These are phyloP conservation scores for Pseudotulostoma volvatum DNA, from an alignment of 495 filamentous ascomycete species.

Conservation along the genomic window DNA sequence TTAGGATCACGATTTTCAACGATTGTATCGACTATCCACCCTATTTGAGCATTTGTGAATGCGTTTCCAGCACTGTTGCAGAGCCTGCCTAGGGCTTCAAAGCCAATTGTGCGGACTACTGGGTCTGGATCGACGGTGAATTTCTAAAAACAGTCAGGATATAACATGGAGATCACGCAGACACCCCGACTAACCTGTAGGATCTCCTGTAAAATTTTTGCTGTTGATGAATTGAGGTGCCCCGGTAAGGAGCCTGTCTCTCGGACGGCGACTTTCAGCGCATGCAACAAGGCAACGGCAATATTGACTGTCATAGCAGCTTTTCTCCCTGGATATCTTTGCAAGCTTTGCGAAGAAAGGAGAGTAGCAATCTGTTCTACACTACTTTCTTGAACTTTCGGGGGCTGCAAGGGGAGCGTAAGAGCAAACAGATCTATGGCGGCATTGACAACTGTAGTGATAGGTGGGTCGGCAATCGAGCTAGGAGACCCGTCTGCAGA, in stretches of 20 bases:
- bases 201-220: constrained; percentile 76
- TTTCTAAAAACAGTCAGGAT: constrained; percentile 23
- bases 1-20: constrained; percentile 86
- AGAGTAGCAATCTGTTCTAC: constrained; percentile 85
- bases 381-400: constrained; percentile 89
- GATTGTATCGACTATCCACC: constrained; percentile 83
- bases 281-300: constrained; percentile 59
- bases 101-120: constrained; percentile 69
- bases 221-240: constrained; percentile 58
- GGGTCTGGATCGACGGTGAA: constrained; percentile 72
- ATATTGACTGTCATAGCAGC: constrained; percentile 85
- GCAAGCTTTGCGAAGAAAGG: constrained; percentile 57
- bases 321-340: constrained; percentile 74
- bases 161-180: constrained; percentile 3
- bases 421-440: constrained; percentile 86
- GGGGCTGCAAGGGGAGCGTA: constrained; percentile 67
- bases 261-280: constrained; percentile 68
- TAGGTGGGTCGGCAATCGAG: constrained; percentile 58
- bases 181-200: constrained; percentile 35
- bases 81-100: constrained; percentile 74
- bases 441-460: constrained; percentile 85
- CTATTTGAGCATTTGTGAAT: constrained; percentile 78
- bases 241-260: constrained; percentile 59
- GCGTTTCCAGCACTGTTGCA: constrained; percentile 78
- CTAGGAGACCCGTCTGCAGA: constrained; percentile 25